phyloP scores from a whole-genome alignment of 2,329 filamentous ascomycete genomes.

The Hymenoscyphus fructigenus region DNA sequence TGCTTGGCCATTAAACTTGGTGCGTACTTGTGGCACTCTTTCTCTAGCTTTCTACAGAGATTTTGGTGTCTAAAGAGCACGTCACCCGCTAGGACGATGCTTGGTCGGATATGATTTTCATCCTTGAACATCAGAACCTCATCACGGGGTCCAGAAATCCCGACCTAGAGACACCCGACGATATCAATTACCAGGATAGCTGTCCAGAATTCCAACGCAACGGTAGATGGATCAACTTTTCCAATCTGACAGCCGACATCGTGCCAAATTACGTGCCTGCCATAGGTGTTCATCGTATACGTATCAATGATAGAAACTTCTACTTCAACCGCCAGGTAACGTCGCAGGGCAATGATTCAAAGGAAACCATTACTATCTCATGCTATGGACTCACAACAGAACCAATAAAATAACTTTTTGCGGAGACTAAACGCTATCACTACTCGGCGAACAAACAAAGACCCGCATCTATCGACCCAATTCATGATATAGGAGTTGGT shows the following conservation, averaged over 20 bases:
- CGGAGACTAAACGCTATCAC: too few relatives aligned
- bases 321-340: not conserved
- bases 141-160: too few relatives aligned
- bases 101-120: too few relatives aligned
- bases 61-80: not conserved
- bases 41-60: not conserved
- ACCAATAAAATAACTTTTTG: not conserved
- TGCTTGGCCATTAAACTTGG: not conserved
- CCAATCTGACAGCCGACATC: too few relatives aligned
- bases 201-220: too few relatives aligned
- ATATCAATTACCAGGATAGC: too few relatives aligned
- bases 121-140: too few relatives aligned
- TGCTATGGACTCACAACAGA: not conserved
- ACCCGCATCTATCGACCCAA: too few relatives aligned
- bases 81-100: not conserved
- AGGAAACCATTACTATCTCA: not conserved
- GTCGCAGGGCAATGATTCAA: not conserved
- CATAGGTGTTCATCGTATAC: not conserved
- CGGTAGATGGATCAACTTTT: not conserved
- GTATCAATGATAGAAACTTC: not conserved
- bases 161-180: too few relatives aligned
- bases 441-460: too few relatives aligned
- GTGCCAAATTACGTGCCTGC: too few relatives aligned
- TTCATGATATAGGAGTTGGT: too few relatives aligned
- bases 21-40: not conserved